Conservation (phyloP, 805 yeast species). For the Lipomyces kockii region DNA sequence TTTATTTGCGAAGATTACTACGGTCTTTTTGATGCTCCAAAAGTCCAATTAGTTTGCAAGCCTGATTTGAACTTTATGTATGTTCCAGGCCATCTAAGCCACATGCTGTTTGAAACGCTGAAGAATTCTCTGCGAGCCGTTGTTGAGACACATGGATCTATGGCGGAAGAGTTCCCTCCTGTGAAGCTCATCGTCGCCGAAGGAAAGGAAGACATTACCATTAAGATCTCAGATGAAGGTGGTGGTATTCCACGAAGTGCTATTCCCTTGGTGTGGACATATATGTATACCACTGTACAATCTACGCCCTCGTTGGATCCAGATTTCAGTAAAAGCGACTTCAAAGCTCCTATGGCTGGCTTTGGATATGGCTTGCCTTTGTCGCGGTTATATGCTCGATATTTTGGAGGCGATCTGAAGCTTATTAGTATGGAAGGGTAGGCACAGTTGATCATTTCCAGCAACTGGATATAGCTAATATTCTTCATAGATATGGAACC, state of each 20-base stretch:
- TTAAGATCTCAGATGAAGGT: conserved; percentile 90
- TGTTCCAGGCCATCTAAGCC: conserved; percentile 90
- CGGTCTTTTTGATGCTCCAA: conserved; percentile 84
- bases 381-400: conserved; percentile 81
- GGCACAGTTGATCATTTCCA: conserved; percentile 39
- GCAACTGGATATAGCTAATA: not conserved
- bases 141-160: conserved; percentile 73
- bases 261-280: conserved; percentile 86
- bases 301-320: conserved; percentile 68
- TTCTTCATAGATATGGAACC: conserved; percentile 60
- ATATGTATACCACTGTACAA: conserved; percentile 85
- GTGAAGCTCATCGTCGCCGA: conserved; percentile 85
- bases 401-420: conserved; percentile 79
- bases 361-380: conserved; percentile 91
- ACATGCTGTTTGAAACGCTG: conserved; percentile 86
- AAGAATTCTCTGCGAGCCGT: conserved; percentile 89
- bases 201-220: conserved; percentile 88
- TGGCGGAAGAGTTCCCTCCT: conserved; percentile 76
- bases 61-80: conserved; percentile 82
- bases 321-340: conserved; percentile 62
- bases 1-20: conserved; percentile 91
- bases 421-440: conserved; percentile 85
- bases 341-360: conserved; percentile 92
- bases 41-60: conserved; percentile 77
- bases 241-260: conserved; percentile 90